These are phyloP conservation scores for Floccularia luteovirens DNA, from an alignment of 768 basidiomycete species.

Conservation along the genomic window DNA sequence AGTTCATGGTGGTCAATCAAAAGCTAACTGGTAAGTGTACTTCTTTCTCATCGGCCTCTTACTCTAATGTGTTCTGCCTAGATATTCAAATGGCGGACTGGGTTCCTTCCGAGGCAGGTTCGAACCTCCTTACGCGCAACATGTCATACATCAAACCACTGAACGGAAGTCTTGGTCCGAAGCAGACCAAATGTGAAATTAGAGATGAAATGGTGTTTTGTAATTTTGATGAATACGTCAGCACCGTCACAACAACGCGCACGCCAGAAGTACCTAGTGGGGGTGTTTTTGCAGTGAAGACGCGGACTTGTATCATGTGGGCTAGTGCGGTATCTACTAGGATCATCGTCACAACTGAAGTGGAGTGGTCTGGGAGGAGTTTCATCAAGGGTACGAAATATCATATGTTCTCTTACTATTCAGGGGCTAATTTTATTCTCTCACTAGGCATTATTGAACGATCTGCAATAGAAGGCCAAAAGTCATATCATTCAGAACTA, in stretches of 20 bases:
- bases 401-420: not conserved
- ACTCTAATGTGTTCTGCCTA: slow-evolving; percentile 18
- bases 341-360: slow-evolving; percentile 82
- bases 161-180: slow-evolving; percentile 82
- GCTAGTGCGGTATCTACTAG: slow-evolving; percentile 70
- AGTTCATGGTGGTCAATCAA: slow-evolving; percentile 86
- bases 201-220: slow-evolving; percentile 74
- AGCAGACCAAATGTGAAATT: slow-evolving; percentile 93
- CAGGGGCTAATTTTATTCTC: slow-evolving; percentile 4
- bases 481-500: slow-evolving; percentile 74
- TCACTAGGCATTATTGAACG: slow-evolving; percentile 83
- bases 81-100: slow-evolving; percentile 97
- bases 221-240: slow-evolving; percentile 79
- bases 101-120: slow-evolving; percentile 57
- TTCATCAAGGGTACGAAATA: slow-evolving; percentile 80
- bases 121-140: slow-evolving; percentile 71
- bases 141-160: slow-evolving; percentile 98
- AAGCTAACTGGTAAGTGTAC: slow-evolving; percentile 68
- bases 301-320: slow-evolving; percentile 93
- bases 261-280: slow-evolving; percentile 96
- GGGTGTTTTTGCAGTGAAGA: slow-evolving; percentile 89
- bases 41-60: not conserved
- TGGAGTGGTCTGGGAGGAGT: slow-evolving; percentile 95
- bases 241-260: slow-evolving; percentile 67
- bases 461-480: slow-evolving; percentile 89